Base-by-base conservation (phyloP, 768 basidiomycete genomes). In the Chalciporus piperatus region DNA sequence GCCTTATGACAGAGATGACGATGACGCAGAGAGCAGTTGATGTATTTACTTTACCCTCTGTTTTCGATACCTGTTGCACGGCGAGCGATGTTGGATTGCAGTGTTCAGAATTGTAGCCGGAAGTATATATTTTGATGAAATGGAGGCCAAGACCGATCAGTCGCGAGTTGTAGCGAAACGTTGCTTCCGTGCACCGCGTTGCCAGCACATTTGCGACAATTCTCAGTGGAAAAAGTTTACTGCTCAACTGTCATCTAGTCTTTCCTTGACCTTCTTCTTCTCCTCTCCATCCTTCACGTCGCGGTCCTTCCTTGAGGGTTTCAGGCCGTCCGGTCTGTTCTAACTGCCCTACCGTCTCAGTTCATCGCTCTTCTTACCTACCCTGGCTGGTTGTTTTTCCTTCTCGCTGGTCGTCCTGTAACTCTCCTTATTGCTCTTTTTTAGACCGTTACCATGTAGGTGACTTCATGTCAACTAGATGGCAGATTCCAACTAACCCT, bases 361-460 rank as follows among this genome's bases (percentile, higher is more conserved):
- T 25, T 42, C 35, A 47, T 55, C 55, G 33, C 47, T 48, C 50
- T 27, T 51, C 47, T 22, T 45, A 55, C 52, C 48, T 7, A 20
- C 57, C 59, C 59, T 58, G 59, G 63, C 59, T 55, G 60, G 59
- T 54, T 19, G 22, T 51, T 44, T 23, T 44, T 23, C 47, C 59
- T 58, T 39, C 50, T 45, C 48, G 52, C 61, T 61, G 57, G 59
- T 58, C 66, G 57, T 55, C 52, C 50, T 50, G 50, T 49, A 55
- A 57, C 51, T 41, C 45, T 12, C 42, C 30, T 16, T 44, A 20
- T 44, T 41, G 38, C 39, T 35, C 30, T 7, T 35, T 47, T 41
- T 43, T 44, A 41, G 46, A 44, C 33, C 51, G 52, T 22, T 45
- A 52, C 49, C 51, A 68, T 68, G 67, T 68, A 54, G 7, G 65